These are phyloP conservation scores for Xylariomycetidae sp. DNA, from an alignment of 2,329 filamentous ascomycete genomes.

Conservation along the genomic window DNA sequence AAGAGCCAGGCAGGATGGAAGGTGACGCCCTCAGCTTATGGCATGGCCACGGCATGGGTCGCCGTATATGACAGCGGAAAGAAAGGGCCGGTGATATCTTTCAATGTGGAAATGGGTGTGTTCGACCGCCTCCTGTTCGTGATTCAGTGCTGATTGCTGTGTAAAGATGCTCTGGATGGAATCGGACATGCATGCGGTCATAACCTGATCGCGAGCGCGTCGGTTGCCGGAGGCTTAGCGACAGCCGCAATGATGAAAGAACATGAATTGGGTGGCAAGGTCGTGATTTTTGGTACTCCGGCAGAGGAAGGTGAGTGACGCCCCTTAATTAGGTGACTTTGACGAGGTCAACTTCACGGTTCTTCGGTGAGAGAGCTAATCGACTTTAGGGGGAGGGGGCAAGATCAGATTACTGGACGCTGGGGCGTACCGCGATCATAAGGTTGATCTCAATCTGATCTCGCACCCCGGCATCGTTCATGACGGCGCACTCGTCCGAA, in stretches of 20 bases:
- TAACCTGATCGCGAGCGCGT: conserved; percentile 48
- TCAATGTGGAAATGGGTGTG: conserved; percentile 43
- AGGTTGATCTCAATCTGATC: conserved; percentile 34
- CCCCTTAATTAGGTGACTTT: no score
- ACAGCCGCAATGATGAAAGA: conserved; percentile 38
- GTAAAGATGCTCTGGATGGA: conserved; percentile 42
- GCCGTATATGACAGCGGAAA: conserved; percentile 43
- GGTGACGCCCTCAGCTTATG: conserved; percentile 47
- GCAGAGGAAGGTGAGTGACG: conserved; percentile 41
- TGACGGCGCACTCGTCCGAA: conserved; percentile 45
- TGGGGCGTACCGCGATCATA: conserved; percentile 37
- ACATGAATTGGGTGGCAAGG: conserved; percentile 36
- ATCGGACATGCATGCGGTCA: conserved; percentile 52
- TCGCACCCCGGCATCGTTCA: conserved; percentile 38
- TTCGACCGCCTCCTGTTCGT: neutral
- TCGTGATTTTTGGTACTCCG: conserved; percentile 47
- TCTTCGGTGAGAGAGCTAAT: conserved; percentile 3
- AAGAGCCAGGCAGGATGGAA: conserved; percentile 39
- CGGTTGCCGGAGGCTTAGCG: conserved; percentile 42
- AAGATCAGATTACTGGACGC: conserved; percentile 42
- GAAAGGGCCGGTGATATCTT: conserved; percentile 41
- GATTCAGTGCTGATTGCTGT: conserved; percentile 8
- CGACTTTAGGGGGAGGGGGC: conserved; percentile 37
- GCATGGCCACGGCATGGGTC: conserved; percentile 48
- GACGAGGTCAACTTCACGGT: no score